These are phyloP conservation scores for Corymbia calophylla DNA, from an alignment of 441 rosid species.

Conservation along the genomic window DNA sequence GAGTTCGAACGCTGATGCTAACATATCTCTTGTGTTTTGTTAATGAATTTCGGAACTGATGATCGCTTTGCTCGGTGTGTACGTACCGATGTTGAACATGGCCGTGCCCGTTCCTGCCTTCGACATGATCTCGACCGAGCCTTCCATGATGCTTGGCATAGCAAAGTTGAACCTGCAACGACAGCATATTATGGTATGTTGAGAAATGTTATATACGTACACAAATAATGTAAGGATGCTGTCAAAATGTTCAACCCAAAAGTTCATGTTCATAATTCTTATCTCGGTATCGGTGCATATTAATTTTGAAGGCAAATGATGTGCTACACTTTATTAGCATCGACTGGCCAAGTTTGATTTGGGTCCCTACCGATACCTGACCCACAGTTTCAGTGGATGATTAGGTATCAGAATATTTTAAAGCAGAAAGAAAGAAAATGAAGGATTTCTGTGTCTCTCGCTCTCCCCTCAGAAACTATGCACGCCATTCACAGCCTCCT, in stretches of 20 bases:
- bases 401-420: neutral
- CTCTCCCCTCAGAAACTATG: neutral
- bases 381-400: neutral
- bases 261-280: neutral
- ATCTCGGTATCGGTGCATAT: neutral
- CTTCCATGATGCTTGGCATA: neutral
- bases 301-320: neutral
- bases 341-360: neutral
- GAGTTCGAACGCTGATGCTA: neutral
- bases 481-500: neutral
- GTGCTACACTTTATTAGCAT: neutral
- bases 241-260: neutral
- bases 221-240: accelerated
- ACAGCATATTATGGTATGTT: accelerated
- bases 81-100: neutral
- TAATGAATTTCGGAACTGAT: accelerated
- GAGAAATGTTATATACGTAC: neutral
- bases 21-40: neutral
- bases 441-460: neutral
- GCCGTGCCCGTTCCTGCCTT: neutral
- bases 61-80: no score
- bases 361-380: neutral
- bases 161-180: neutral
- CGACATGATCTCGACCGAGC: neutral
- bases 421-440: neutral